These are phyloP conservation scores for Plasmodium sp. DNA, from an alignment of 169 alveolate genomes.

Conservation along the genomic window DNA sequence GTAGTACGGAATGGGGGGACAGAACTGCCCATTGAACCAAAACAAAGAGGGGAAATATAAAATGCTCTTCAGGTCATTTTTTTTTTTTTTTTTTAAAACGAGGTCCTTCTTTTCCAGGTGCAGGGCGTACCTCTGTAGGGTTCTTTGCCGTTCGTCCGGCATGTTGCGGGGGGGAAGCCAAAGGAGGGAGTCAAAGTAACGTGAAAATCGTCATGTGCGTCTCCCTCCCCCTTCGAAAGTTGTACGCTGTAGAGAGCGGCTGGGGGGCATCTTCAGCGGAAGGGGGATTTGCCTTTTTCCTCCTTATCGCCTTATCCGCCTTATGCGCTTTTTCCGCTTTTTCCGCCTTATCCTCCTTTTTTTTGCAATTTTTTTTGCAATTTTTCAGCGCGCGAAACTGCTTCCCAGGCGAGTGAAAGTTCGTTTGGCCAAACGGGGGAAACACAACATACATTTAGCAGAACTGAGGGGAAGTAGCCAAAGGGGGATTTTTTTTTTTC, in stretches of 20 bases:
- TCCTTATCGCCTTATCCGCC: background rate
- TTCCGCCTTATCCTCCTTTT: too few relatives aligned
- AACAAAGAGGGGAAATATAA: constrained; percentile 68
- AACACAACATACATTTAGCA: background rate
- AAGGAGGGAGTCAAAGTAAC: background rate
- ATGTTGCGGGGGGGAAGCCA: background rate
- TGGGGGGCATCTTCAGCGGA: background rate
- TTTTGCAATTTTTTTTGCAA: background rate
- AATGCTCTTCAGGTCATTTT: constrained; percentile 51
- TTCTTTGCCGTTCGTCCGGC: constrained; percentile 25
- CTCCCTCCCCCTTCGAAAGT: background rate
- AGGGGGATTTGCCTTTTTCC: background rate
- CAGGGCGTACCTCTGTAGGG: constrained; percentile 14
- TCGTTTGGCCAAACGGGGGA: background rate
- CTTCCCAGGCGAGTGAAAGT: background rate
- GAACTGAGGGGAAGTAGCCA: background rate
- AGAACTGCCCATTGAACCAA: constrained; percentile 48
- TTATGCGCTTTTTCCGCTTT: background rate
- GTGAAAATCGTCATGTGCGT: background rate
- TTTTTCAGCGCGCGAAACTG: background rate
- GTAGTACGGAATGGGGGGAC: constrained; percentile 25
- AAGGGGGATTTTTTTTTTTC: background rate
- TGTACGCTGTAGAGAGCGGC: background rate
- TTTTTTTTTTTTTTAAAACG: constrained; percentile 25
- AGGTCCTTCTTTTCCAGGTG: constrained; percentile 8